Evolutionary conservation across 169 alveolate genomes (phyloP), one percentile per base, ranked within the genome.

Genomic region (Theileria sp.): DNA sequence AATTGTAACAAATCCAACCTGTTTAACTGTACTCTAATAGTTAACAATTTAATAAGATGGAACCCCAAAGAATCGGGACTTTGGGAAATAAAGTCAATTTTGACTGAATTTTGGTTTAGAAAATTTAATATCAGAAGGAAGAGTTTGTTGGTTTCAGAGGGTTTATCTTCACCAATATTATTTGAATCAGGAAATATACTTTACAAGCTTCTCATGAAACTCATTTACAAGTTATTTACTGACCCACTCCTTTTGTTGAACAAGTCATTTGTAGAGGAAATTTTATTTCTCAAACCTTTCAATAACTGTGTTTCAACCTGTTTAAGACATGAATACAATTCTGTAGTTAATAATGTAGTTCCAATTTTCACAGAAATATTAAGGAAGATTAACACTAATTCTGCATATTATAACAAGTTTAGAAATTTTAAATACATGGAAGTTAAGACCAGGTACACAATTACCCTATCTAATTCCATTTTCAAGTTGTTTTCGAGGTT

Each of bases 1-100:
- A 58, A 21, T 0, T 28, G 19, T 15, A 26, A 9, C 56, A 17
- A 13, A 23, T 0, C 10, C 26, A 19, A 13, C 21, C 72, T 74
- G 21, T 62, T 51, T 10, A 54, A 74, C 26, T 54, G 61, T 8
- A 26, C 80, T 23, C n/a, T 60, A 30, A 44, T 74, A 15, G 79
- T 58, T 3, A 62, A 62, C 30, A 60, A 30, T 12, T 28, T 74
- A 17, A 36, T 74, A 1, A 13, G 19, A 19, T 30, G 32, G 60
- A 28, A 74, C 71, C 80, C 80, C 0, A 74, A 54, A 36, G 80
- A 74, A 0, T 13, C 13, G 6, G 49, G 7, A 12, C 72, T 74
- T 15, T 74, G 80, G 80, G 72, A 74, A 44, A 60, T 74, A 74
- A 74, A 74, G 72, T 15, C 72, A 25, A 23, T 54, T 7, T 19